Evolutionary conservation across 495 filamentous ascomycete genomes (phyloP).

Genomic region (Usnea hakonensis): DNA sequence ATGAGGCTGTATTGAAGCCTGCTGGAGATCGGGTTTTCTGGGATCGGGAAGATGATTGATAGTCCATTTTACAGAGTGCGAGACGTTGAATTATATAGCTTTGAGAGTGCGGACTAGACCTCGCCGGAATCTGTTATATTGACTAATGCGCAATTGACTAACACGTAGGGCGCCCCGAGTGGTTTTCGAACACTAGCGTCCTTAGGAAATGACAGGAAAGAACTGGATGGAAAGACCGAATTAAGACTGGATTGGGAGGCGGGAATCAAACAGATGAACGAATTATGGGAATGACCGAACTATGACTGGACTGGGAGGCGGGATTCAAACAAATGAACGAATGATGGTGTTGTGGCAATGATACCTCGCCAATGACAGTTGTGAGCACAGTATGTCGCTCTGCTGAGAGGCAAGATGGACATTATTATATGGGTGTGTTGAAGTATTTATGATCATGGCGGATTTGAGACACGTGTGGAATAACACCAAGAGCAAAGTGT

Average conservation of each 20-base stretch:
- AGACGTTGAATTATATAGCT: constrained; percentile 16
- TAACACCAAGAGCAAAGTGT: not conserved
- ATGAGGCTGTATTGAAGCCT: constrained; percentile 1
- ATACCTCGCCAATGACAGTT: not conserved
- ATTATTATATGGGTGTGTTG: not conserved
- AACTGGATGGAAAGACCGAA: not conserved
- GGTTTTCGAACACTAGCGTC: not conserved
- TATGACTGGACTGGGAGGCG: not conserved
- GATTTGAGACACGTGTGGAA: not conserved
- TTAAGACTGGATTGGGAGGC: not conserved
- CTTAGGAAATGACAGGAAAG: not conserved
- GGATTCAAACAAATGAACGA: not conserved
- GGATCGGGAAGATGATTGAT: constrained; percentile 15
- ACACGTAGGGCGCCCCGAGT: not conserved
- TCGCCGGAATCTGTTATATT: not conserved
- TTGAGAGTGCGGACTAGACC: constrained; percentile 3
- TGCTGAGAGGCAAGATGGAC: not conserved
- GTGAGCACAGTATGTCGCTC: not conserved
- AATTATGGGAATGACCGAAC: not conserved
- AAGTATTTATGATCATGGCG: not conserved
- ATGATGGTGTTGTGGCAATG: not conserved
- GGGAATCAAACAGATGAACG: not conserved
- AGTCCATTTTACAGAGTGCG: constrained; percentile 14
- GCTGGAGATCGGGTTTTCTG: constrained; percentile 12
- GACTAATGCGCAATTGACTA: not conserved